Base-by-base conservation (phyloP, 805 yeast genomes). In the Saturnispora besseyi region DNA sequence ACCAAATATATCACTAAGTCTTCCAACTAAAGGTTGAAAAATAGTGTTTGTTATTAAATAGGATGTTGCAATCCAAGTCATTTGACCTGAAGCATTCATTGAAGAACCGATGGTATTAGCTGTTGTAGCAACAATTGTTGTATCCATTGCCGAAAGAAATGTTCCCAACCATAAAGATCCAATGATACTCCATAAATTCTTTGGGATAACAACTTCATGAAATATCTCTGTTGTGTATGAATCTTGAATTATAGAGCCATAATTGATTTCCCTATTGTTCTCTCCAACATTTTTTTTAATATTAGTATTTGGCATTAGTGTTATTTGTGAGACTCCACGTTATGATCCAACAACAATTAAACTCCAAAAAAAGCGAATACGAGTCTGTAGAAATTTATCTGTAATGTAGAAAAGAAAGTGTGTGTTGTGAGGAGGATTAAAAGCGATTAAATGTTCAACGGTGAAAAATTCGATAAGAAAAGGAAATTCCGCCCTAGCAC, bases 21-120 rank as follows among this genome's bases (percentile, higher is more conserved):
- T 77, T 4, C 91, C 93, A 50, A 79, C 82, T 26, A 85, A 61
- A 0, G 88, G 90, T 64, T 84, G 90, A 62, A 83, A 82, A 1
- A 86, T 85, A 3, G 87, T 77, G 53, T 78, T 79, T 1, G 90
- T 81, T 29, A 86, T 65, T 31, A 86, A 67, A 49, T 82, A 80
- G 1, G 86, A 76, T 0, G 89, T 79, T 3, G 89, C 88, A 3
- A 84, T 82, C 90, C 91, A 84, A 2, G 80, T 66, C 5, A 78
- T 66, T 52, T 72, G 59, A 15, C 73, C 70, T 38, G 80, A 68
- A 43, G 76, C 78, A 43, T 77, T 64, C 60, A 82, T 71, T 24
- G 79, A 79, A 5, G 81, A 72, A 21, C 85, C 84, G 41, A 82
- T 81, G 29, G 74, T 71, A 38, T 77, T 73, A 60, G 81, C 66